These are phyloP conservation scores for Gypsophila paniculata DNA, from an alignment of 179 eudicot species.

Conservation along the genomic window DNA sequence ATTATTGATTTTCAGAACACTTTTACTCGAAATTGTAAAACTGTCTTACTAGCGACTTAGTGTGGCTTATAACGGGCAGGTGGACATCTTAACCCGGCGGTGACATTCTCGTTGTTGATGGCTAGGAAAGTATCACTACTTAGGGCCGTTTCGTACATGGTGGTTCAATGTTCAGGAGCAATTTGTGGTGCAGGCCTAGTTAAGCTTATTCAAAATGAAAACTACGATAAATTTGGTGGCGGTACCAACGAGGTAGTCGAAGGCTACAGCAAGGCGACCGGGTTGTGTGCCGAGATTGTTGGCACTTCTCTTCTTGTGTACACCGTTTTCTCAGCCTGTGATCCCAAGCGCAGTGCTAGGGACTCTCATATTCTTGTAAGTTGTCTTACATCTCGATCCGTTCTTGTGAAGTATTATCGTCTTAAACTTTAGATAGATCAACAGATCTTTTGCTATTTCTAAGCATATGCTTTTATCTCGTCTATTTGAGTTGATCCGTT, in stretches of 20 bases:
- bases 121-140: slow-evolving; percentile 25
- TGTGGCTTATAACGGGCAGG: slow-evolving; percentile 12
- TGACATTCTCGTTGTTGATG: slow-evolving; percentile 21
- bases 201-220: slow-evolving; percentile 10
- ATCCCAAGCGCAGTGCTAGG: slow-evolving; percentile 36
- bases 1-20: no score
- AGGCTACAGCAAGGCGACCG: slow-evolving; percentile 24
- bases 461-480: no score
- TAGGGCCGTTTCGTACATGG: slow-evolving; percentile 27
- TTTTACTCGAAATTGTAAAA: no score
- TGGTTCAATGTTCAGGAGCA: slow-evolving; percentile 28
- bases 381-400: neutral
- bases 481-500: no score
- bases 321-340: slow-evolving; percentile 32
- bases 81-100: slow-evolving; percentile 19
- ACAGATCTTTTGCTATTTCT: no score
- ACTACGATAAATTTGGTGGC: slow-evolving; percentile 17
- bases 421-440: no score
- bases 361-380: slow-evolving; percentile 42
- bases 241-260: slow-evolving; percentile 17
- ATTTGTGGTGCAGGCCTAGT: slow-evolving; percentile 27
- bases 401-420: neutral
- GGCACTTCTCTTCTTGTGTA: slow-evolving; percentile 9
- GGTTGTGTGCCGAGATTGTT: slow-evolving; percentile 34
- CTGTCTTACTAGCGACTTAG: no score